Evolutionary conservation across 2,329 filamentous ascomycete genomes (phyloP).

Genomic region (Malbranchea zuffiana): DNA sequence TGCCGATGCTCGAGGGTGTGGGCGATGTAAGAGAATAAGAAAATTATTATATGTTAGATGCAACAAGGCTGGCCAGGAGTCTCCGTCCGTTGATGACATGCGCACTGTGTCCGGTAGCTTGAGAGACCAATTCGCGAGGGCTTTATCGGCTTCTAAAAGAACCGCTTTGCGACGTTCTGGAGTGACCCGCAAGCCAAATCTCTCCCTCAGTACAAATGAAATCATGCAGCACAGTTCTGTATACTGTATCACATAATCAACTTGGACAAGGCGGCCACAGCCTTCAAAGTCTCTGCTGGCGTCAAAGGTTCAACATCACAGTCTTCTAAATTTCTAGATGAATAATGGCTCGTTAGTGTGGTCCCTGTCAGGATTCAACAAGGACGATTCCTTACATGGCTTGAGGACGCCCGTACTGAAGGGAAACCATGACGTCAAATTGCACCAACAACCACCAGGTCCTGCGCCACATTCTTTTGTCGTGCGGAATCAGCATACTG

Average conservation of each 20-base stretch:
- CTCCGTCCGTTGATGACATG: conserved; percentile 32
- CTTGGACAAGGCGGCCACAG: conserved; percentile 35
- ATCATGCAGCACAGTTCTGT: conserved; percentile 43
- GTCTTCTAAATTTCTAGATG: conserved; percentile 38
- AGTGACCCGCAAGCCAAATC: conserved; percentile 32
- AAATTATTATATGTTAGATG: conserved; percentile 39
- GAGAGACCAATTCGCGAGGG: conserved; percentile 34
- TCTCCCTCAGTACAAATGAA: conserved; percentile 34
- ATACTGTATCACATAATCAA: conserved; percentile 39
- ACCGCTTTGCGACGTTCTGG: conserved; percentile 33
- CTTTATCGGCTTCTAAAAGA: conserved; percentile 32
- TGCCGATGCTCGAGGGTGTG: conserved; percentile 33
- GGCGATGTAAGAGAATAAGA: conserved; percentile 36
- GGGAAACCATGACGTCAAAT: conserved; percentile 35
- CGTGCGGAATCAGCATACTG: conserved; percentile 31
- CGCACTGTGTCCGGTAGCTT: conserved; percentile 32
- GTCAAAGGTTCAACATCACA: conserved; percentile 40
- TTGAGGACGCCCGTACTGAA: conserved; percentile 43
- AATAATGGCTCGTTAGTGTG: neutral
- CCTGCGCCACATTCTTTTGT: conserved; percentile 35
- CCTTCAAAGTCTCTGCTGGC: conserved; percentile 39
- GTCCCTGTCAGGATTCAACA: conserved; percentile 1
- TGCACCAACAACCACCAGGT: conserved; percentile 37
- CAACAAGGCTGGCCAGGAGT: conserved; percentile 36
- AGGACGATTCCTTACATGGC: conserved; percentile 31